A percentile compares a stretch with the other conserved stretches of the same genome.
phyloP scores from a whole-genome alignment of 2,329 filamentous ascomycete genomes.

The Gaeumannomyces sp. region DNA sequence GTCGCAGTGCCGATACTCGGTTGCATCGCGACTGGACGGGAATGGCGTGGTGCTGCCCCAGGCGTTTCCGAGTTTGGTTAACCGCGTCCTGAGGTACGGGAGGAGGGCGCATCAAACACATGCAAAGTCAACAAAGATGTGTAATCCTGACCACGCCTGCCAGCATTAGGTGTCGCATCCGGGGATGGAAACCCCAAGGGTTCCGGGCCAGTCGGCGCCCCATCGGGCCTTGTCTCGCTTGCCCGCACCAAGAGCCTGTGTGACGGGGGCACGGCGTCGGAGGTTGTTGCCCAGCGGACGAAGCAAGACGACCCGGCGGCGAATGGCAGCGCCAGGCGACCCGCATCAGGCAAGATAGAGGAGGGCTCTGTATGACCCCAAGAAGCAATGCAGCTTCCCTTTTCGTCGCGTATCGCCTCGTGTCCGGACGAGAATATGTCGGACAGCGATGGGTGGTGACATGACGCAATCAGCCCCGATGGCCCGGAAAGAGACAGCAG shows the following conservation, averaged over 20 bases:
- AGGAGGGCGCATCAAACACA: background rate
- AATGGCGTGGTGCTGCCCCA: too few species aligned
- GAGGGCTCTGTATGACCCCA: background rate
- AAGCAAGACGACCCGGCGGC: background rate
- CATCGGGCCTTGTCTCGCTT: background rate
- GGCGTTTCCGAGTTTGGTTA: too few species aligned
- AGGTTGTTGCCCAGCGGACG: too few species aligned
- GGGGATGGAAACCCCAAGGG: too few species aligned
- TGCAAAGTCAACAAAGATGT: background rate
- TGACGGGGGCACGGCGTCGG: too few species aligned
- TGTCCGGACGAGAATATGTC: background rate
- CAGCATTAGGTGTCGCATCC: background rate
- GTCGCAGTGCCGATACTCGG: background rate
- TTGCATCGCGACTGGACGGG: background rate
- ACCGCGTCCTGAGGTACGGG: too few species aligned
- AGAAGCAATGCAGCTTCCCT: background rate
- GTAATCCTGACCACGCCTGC: too few species aligned
- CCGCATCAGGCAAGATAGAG: background rate
- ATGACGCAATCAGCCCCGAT: background rate
- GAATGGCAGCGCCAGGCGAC: background rate
- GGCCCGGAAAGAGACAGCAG: too few species aligned
- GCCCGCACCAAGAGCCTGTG: background rate
- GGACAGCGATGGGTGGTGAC: background rate
- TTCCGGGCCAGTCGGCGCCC: too few species aligned
- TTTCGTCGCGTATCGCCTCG: background rate